Conservation (phyloP, 345 rosid species). For the Stellera chamaejasme region DNA sequence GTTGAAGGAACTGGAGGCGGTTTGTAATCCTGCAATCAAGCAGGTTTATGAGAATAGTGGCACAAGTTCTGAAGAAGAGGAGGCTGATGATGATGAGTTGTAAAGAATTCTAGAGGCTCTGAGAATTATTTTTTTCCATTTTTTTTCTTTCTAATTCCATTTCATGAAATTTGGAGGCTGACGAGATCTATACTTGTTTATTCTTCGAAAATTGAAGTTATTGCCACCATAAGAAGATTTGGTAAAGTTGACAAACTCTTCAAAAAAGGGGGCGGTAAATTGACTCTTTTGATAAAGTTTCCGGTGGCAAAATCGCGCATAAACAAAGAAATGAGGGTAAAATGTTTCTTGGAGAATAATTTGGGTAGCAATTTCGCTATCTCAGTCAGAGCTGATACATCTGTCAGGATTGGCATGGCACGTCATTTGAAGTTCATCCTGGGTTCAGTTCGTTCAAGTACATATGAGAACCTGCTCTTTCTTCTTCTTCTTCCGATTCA, state of each 20-base stretch:
- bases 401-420: background rate
- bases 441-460: background rate
- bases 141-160: background rate
- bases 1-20: slow-evolving; percentile 8
- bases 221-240: no score
- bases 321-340: no score
- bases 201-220: no score
- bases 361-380: slow-evolving; percentile 13
- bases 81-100: slow-evolving; percentile 8
- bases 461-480: background rate
- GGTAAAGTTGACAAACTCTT: no score
- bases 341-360: no score
- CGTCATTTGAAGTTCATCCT: slow-evolving; percentile 11
- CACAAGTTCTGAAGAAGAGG: slow-evolving; percentile 1
- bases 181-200: no score
- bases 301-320: no score
- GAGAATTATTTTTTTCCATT: background rate
- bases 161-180: no score
- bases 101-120: background rate
- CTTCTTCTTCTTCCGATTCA: no score
- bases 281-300: no score
- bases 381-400: slow-evolving; percentile 9
- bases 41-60: slow-evolving; percentile 12
- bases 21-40: slow-evolving; percentile 3
- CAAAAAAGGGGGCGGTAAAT: no score